Evolutionary conservation across 495 filamentous ascomycete genomes (phyloP).

Genomic region (Viridothelium virens): DNA sequence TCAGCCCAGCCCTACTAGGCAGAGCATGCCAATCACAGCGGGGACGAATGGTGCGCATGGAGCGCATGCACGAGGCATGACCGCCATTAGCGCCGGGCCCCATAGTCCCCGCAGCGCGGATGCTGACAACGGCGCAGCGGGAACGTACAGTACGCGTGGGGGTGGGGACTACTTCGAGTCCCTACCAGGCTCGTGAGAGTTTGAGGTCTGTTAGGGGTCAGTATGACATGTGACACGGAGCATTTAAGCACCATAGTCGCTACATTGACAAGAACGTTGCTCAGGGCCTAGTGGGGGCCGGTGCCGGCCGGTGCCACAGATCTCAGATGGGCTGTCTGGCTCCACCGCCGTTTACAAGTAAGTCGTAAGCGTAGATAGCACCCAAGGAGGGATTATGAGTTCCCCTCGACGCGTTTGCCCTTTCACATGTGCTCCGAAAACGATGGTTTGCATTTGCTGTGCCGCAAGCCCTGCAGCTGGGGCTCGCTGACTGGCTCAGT

Average conservation of each 20-base stretch:
- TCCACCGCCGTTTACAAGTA: neutral
- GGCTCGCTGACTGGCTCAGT: neutral
- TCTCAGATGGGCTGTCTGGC: neutral
- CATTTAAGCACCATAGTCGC: too few species aligned
- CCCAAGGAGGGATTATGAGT: too few species aligned
- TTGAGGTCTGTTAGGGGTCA: neutral
- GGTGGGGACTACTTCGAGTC: conserved; percentile 4
- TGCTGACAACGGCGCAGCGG: neutral
- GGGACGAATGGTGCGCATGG: conserved; percentile 6
- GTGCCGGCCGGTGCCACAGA: neutral
- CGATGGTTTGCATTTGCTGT: neutral
- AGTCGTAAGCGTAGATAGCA: neutral
- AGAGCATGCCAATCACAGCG: neutral
- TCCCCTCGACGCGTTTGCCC: neutral
- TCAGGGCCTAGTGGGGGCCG: too few species aligned
- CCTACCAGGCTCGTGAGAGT: neutral
- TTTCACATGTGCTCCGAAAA: neutral
- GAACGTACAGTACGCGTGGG: neutral
- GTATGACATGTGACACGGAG: neutral
- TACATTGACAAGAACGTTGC: too few species aligned
- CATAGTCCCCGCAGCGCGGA: neutral
- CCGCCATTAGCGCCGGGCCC: neutral
- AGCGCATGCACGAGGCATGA: neutral
- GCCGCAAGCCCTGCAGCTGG: neutral
- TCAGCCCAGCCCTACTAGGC: neutral